phyloP scores from a whole-genome alignment of 768 basidiomycete species.

The Ramaria rubella region DNA sequence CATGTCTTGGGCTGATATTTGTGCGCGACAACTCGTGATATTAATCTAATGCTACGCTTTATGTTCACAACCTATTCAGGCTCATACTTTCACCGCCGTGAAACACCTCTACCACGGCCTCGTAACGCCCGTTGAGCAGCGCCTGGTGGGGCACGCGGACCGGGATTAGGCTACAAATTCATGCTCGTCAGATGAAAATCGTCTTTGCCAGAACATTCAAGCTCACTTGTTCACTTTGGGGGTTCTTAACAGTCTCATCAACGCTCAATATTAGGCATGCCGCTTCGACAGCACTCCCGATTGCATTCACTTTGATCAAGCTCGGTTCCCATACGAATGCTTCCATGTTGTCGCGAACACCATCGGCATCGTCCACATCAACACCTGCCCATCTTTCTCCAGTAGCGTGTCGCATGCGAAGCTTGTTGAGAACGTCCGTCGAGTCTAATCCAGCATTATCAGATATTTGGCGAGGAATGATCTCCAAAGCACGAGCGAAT shows the following conservation, averaged over 20 bases:
- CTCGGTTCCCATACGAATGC: constrained; percentile 99
- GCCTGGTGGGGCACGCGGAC: constrained; percentile 92
- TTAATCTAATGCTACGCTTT: not conserved
- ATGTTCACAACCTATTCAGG: not conserved
- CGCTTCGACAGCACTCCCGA: constrained; percentile 92
- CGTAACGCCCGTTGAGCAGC: constrained; percentile 78
- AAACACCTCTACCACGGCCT: constrained; percentile 81
- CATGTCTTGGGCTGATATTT: not conserved
- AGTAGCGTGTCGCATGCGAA: constrained; percentile 91
- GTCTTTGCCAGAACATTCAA: not conserved
- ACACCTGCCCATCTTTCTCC: constrained; percentile 91
- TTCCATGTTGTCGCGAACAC: constrained; percentile 93
- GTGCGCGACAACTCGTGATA: too few species aligned
- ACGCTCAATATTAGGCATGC: constrained; percentile 94
- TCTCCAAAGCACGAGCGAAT: constrained; percentile 94
- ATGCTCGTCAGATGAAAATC: constrained; percentile 16
- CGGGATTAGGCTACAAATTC: constrained; percentile 57
- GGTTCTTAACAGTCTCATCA: constrained; percentile 95
- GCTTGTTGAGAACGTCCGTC: constrained; percentile 93
- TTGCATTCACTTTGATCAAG: constrained; percentile 90
- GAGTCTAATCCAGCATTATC: constrained; percentile 98
- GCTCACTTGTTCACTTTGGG: constrained; percentile 86
- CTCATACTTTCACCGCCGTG: constrained; percentile 45
- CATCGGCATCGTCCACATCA: constrained; percentile 83
- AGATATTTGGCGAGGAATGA: constrained; percentile 97